These are phyloP conservation scores for Candida tallmaniae DNA, from an alignment of 805 yeast genomes.

Conservation along the genomic window DNA sequence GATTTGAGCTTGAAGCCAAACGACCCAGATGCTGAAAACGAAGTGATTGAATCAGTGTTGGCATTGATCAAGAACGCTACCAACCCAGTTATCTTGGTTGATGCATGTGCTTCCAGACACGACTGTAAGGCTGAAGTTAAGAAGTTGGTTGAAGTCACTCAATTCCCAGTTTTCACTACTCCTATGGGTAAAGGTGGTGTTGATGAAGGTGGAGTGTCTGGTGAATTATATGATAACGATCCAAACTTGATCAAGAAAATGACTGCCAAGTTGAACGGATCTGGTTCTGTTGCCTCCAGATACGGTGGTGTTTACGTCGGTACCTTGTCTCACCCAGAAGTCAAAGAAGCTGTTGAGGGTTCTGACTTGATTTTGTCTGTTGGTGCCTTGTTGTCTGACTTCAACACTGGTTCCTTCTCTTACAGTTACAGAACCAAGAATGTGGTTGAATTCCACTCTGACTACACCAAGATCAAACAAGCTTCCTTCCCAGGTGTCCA, in stretches of 20 bases:
- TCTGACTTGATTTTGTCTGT: slow-evolving; percentile 34
- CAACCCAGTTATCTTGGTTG: slow-evolving; percentile 36
- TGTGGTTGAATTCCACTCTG: slow-evolving; percentile 39
- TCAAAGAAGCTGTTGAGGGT: slow-evolving; percentile 32
- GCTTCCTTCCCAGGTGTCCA: slow-evolving; percentile 39
- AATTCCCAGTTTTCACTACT: slow-evolving; percentile 37
- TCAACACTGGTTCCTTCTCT: slow-evolving; percentile 38
- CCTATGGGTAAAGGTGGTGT: slow-evolving; percentile 40
- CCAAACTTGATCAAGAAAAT: slow-evolving; percentile 20
- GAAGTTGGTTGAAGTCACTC: slow-evolving; percentile 31
- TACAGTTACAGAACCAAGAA: slow-evolving; percentile 36
- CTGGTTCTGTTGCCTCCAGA: slow-evolving; percentile 19
- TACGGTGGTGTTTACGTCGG: slow-evolving; percentile 41
- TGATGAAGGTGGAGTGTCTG: slow-evolving; percentile 33
- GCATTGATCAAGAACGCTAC: slow-evolving; percentile 21
- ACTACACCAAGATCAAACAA: slow-evolving; percentile 36
- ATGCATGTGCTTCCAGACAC: slow-evolving; percentile 39
- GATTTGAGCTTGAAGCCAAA: slow-evolving; percentile 30
- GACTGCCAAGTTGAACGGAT: slow-evolving; percentile 17
- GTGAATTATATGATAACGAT: slow-evolving; percentile 21
- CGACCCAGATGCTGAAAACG: slow-evolving; percentile 33
- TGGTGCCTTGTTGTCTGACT: slow-evolving; percentile 37
- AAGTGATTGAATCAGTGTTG: slow-evolving; percentile 28
- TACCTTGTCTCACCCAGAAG: slow-evolving; percentile 31
- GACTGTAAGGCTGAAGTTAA: slow-evolving; percentile 30